Evolutionary conservation across 306 rosid species (phyloP).

Genomic region (Albizia julibrissin): DNA sequence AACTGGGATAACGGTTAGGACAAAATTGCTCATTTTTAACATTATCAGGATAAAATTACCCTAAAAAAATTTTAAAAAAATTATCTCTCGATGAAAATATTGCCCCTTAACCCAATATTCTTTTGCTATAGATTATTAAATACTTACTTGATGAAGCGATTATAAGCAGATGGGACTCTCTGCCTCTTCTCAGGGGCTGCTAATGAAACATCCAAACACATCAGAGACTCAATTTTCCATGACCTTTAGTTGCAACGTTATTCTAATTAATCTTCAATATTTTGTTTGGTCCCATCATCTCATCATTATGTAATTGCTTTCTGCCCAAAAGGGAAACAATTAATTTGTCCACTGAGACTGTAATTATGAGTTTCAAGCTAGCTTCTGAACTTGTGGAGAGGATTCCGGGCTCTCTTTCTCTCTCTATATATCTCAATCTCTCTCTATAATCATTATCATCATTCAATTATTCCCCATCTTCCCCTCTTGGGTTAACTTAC

Average conservation of each 20-base stretch:
- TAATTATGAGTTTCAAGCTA: conserved; percentile 24
- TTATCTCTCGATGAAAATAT: too few relatives aligned
- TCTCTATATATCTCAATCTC: not conserved
- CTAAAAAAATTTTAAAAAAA: too few relatives aligned
- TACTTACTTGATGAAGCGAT: conserved; percentile 96
- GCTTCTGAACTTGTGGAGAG: conserved; percentile 40
- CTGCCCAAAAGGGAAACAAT: not conserved
- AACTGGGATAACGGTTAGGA: too few relatives aligned
- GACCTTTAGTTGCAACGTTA: conserved; percentile 5
- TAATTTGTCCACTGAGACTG: not conserved
- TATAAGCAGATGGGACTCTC: conserved; percentile 98
- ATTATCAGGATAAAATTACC: too few relatives aligned
- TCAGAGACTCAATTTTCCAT: conserved; percentile 27
- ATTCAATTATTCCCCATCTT: not conserved
- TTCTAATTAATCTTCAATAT: not conserved
- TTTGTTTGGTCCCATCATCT: conserved; percentile 21
- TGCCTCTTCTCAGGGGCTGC: conserved; percentile 99
- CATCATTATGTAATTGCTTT: conserved; percentile 24
- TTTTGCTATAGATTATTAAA: not conserved
- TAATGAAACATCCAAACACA: conserved; percentile 2
- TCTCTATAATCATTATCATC: not conserved
- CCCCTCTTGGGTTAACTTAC: not conserved
- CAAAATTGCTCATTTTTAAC: too few relatives aligned
- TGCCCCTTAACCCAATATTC: too few relatives aligned
- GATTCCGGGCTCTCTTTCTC: not conserved